Evolutionary conservation across 2,329 filamentous ascomycete genomes (phyloP).

Genomic region (Zasmidium citrigriseum): DNA sequence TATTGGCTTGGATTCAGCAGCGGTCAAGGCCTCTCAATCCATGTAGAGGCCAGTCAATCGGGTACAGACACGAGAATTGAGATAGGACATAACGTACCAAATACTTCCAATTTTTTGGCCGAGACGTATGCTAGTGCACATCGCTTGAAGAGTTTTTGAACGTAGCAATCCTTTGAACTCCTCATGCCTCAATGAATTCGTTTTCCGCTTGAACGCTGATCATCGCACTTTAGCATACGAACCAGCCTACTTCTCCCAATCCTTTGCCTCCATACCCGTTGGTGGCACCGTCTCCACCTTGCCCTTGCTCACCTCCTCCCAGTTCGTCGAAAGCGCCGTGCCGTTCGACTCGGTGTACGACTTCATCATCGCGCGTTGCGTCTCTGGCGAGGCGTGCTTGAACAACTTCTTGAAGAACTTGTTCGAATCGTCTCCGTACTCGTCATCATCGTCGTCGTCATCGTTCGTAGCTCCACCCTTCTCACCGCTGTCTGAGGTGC

Average conservation of each 20-base stretch:
- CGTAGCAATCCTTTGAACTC: background rate
- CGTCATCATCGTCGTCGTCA: conserved; percentile 54
- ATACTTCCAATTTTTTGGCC: too few species aligned
- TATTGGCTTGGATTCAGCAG: too few species aligned
- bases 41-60: too few species aligned
- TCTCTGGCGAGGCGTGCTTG: conserved; percentile 73
- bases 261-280: conserved; percentile 75
- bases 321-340: conserved; percentile 88
- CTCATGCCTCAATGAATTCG: background rate
- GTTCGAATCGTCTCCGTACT: conserved; percentile 66
- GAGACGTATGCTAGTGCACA: too few species aligned
- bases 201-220: background rate
- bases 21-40: too few species aligned
- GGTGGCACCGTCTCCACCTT: conserved; percentile 73
- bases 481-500: conserved; percentile 27
- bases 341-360: conserved; percentile 93
- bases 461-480: conserved; percentile 23
- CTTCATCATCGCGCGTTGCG: conserved; percentile 94
- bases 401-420: conserved; percentile 90
- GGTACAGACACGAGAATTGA: too few species aligned
- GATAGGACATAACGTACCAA: too few species aligned
- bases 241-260: conserved; percentile 56
- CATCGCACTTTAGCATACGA: too few species aligned
- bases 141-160: too few species aligned
- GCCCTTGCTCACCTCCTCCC: conserved; percentile 74